Percentiles rank a stretch among this genome's conserved stretches.
Conservation (phyloP, 1,284 basidiomycete genomes). For the Pascua sp. region DNA sequence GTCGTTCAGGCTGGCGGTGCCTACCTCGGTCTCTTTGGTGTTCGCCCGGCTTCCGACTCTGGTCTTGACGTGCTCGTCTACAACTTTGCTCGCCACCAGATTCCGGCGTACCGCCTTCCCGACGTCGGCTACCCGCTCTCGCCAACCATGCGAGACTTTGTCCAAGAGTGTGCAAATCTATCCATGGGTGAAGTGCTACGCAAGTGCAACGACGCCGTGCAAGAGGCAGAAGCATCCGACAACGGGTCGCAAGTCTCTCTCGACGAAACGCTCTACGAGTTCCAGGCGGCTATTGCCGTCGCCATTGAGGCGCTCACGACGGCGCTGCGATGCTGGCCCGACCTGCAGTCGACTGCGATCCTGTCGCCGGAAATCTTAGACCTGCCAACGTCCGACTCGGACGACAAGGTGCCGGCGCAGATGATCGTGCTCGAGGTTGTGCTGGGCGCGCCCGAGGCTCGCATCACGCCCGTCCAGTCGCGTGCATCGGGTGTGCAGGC, state of each 20-base stretch:
- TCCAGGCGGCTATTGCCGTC: slow-evolving; percentile 53
- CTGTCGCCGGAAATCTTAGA: slow-evolving; percentile 54
- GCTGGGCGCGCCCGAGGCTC: slow-evolving; percentile 47
- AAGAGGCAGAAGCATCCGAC: slow-evolving; percentile 40
- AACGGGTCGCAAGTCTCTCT: slow-evolving; percentile 29
- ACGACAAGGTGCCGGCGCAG: slow-evolving; percentile 44
- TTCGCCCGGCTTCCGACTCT: slow-evolving; percentile 47
- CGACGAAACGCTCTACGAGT: slow-evolving; percentile 52
- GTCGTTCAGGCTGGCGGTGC: slow-evolving; percentile 54
- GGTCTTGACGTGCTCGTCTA: slow-evolving; percentile 54
- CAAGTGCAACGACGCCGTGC: slow-evolving; percentile 48
- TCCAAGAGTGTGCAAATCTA: slow-evolving; percentile 47
- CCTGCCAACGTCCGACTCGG: slow-evolving; percentile 46
- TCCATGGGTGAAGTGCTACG: slow-evolving; percentile 51
- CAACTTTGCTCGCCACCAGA: slow-evolving; percentile 56
- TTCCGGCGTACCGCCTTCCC: slow-evolving; percentile 55
- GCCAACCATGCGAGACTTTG: slow-evolving; percentile 48
- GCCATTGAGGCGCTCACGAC: slow-evolving; percentile 53
- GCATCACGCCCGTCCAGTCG: slow-evolving; percentile 40
- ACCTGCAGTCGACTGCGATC: slow-evolving; percentile 48
- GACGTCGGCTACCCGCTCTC: slow-evolving; percentile 51
- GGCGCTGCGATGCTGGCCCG: slow-evolving; percentile 52
- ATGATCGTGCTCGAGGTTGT: slow-evolving; percentile 53
- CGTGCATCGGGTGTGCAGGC: slow-evolving; percentile 42
- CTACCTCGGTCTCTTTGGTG: slow-evolving; percentile 54